Percentiles rank a stretch among this genome's conserved stretches.
These are phyloP conservation scores for Punica granatum DNA, from an alignment of 345 rosid genomes.

Conservation along the genomic window DNA sequence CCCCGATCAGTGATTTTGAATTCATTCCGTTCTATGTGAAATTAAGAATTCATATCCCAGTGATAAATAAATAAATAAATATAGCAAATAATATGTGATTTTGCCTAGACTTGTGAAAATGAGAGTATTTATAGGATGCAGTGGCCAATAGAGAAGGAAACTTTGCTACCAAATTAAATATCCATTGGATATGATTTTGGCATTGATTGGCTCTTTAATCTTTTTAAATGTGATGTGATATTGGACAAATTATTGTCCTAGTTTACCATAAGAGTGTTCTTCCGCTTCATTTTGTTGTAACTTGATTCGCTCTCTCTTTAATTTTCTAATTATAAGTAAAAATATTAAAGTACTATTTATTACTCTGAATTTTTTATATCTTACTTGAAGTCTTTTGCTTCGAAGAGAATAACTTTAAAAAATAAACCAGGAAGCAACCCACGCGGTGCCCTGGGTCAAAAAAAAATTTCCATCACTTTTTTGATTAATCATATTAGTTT, in stretches of 20 bases:
- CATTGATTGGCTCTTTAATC: not conserved
- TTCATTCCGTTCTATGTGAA: not conserved
- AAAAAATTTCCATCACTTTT: too few species aligned
- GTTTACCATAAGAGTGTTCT: not conserved
- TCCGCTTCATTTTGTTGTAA: not conserved
- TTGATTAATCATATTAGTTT: too few species aligned
- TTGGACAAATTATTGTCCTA: too few species aligned
- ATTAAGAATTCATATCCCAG: not conserved
- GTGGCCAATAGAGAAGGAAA: too few species aligned
- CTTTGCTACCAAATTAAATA: too few species aligned
- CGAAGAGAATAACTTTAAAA: too few species aligned
- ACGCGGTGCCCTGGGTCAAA: too few species aligned
- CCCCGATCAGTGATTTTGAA: not conserved
- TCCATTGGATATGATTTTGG: not conserved
- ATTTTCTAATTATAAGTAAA: not conserved
- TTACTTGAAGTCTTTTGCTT: too few species aligned
- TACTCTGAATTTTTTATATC: not conserved
- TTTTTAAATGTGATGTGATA: not conserved
- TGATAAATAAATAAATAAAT: too few species aligned
- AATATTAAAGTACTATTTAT: not conserved
- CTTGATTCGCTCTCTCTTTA: too few species aligned
- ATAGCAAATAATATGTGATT: too few species aligned
- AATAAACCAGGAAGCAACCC: too few species aligned
- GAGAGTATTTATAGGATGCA: constrained; percentile 1
- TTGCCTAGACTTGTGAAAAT: not conserved